These are phyloP conservation scores for Haplosporangium sp. DNA, from an alignment of 371 early-diverging fungal genomes.

Conservation along the genomic window DNA sequence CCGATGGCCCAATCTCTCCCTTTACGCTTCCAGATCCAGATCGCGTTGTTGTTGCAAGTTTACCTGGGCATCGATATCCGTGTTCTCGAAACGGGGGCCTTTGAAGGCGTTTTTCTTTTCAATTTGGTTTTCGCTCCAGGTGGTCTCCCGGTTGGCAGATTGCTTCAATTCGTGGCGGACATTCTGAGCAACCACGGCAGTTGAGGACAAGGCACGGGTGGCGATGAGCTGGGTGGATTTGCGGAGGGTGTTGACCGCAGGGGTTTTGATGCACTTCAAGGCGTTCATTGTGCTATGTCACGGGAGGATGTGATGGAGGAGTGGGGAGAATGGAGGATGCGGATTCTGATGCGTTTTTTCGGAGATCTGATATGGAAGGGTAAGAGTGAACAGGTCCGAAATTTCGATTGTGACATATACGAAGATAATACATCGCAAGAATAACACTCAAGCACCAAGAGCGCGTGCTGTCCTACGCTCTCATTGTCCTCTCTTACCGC, in stretches of 20 bases:
- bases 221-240: slow-evolving; percentile 23
- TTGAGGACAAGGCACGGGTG: slow-evolving; percentile 34
- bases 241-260: slow-evolving; percentile 14
- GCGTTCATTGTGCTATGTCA: slow-evolving; percentile 28
- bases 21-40: neutral
- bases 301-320: neutral
- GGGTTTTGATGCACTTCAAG: slow-evolving; percentile 45
- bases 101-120: slow-evolving; percentile 75
- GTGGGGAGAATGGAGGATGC: slow-evolving; percentile 17
- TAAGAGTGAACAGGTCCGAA: no score
- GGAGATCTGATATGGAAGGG: no score
- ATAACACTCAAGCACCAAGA: no score
- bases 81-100: slow-evolving; percentile 93
- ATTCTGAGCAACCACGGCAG: slow-evolving; percentile 31
- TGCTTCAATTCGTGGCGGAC: slow-evolving; percentile 61
- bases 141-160: slow-evolving; percentile 76
- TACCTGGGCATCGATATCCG: slow-evolving; percentile 86
- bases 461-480: no score
- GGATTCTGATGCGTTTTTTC: neutral
- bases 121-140: slow-evolving; percentile 85
- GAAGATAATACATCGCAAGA: no score
- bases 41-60: no score
- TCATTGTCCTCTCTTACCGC: no score
- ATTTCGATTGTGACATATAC: no score
- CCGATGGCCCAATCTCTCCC: neutral